A percentile compares a stretch with the other conserved stretches of the same genome.
Evolutionary conservation across 257 asterid species (phyloP).

Genomic region (Salvia miltiorrhiza): DNA sequence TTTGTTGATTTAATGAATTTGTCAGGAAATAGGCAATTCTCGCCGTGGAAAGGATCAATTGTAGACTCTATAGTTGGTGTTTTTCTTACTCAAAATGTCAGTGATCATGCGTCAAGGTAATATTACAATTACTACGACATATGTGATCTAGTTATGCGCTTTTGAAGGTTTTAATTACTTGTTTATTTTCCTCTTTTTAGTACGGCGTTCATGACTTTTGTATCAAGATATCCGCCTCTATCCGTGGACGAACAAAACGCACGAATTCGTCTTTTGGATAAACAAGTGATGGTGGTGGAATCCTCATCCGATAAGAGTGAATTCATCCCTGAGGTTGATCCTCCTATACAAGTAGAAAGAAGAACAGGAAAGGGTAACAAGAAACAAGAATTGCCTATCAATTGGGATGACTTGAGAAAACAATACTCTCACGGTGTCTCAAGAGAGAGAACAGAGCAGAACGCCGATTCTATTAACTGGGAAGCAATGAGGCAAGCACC

Average conservation of each 20-base stretch:
- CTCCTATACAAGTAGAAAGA: background rate
- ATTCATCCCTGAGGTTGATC: background rate
- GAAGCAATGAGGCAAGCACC: slow-evolving; percentile 49
- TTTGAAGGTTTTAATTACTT: too few relatives aligned
- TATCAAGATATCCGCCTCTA: slow-evolving; percentile 38
- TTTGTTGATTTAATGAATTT: background rate
- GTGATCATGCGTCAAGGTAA: slow-evolving; percentile 56
- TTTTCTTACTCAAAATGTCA: slow-evolving; percentile 59
- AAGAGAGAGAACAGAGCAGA: background rate
- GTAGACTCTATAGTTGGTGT: slow-evolving; percentile 59
- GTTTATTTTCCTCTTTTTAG: slow-evolving; percentile 27
- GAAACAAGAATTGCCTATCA: slow-evolving; percentile 8
- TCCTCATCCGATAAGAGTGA: background rate
- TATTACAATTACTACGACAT: too few relatives aligned
- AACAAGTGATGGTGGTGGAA: background rate
- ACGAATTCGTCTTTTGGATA: background rate
- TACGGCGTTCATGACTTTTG: slow-evolving; percentile 49
- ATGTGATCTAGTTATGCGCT: too few relatives aligned
- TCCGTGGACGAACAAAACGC: background rate
- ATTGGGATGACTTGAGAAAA: slow-evolving; percentile 52
- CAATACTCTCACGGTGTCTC: slow-evolving; percentile 1
- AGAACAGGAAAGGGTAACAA: slow-evolving; percentile 10
- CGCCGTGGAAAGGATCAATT: slow-evolving; percentile 61
- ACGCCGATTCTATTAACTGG: slow-evolving; percentile 52
- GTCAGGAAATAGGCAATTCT: slow-evolving; percentile 44